A percentile compares a stretch with the other conserved stretches of the same genome.
Conservation (phyloP, 768 basidiomycete species). For the Leucocoprinus birnbaumii region DNA sequence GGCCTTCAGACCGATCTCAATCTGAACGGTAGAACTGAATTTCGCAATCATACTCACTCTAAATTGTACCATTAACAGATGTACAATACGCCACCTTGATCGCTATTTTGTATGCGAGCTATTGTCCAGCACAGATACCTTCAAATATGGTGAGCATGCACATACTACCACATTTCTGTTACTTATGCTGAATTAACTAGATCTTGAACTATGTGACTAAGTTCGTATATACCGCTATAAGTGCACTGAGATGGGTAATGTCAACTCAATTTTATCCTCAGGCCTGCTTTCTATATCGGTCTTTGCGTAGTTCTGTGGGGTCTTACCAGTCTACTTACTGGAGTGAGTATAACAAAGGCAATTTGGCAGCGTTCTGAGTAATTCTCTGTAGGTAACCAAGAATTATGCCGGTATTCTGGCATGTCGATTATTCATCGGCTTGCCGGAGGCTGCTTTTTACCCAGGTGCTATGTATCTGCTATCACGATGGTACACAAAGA, state of each 20-base stretch:
- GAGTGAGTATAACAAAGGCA: slow-evolving; percentile 29
- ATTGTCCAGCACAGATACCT: slow-evolving; percentile 59
- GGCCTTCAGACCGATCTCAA: slow-evolving; percentile 42
- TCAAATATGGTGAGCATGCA: slow-evolving; percentile 50
- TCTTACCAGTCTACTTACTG: slow-evolving; percentile 30
- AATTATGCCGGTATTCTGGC: slow-evolving; percentile 48
- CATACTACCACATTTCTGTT: too few relatives aligned
- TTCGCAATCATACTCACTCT: neutral
- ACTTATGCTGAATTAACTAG: slow-evolving; percentile 22
- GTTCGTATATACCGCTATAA: slow-evolving; percentile 21
- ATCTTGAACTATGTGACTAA: slow-evolving; percentile 47
- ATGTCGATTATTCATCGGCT: slow-evolving; percentile 55
- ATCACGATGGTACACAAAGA: slow-evolving; percentile 50
- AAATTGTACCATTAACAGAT: slow-evolving; percentile 8
- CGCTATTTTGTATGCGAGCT: slow-evolving; percentile 34
- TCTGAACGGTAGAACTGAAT: slow-evolving; percentile 29
- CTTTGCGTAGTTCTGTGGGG: slow-evolving; percentile 7
- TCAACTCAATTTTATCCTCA: neutral
- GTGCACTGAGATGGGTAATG: neutral
- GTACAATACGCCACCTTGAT: slow-evolving; percentile 17
- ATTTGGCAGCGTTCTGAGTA: neutral
- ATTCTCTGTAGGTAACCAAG: slow-evolving; percentile 38
- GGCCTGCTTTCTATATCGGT: slow-evolving; percentile 8
- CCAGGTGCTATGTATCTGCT: slow-evolving; percentile 45
- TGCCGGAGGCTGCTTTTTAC: slow-evolving; percentile 64